These are phyloP conservation scores for Phytopythium ostracodes DNA, from an alignment of 352 stramenopile genomes.

Conservation along the genomic window DNA sequence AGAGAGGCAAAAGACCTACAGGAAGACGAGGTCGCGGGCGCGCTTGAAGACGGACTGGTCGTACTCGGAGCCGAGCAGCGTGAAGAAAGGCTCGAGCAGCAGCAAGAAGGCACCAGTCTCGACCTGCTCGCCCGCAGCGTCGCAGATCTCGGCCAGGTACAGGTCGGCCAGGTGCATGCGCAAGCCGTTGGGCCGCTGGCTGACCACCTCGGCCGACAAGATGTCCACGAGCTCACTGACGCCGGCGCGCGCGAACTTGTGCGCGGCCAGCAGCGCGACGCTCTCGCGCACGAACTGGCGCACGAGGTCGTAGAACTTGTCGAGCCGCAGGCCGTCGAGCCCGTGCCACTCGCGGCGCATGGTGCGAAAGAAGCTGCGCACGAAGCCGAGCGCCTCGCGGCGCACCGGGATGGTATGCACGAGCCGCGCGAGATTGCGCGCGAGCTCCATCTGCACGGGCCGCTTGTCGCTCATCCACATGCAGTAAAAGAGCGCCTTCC, in stretches of 20 bases:
- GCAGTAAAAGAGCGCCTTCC: constrained; percentile 88
- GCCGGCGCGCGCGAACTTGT: constrained; percentile 48
- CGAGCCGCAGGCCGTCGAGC: constrained; percentile 74
- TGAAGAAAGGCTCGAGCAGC: constrained; percentile 80
- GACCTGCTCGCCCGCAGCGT: constrained; percentile 43
- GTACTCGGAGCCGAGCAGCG: constrained; percentile 70
- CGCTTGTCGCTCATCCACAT: constrained; percentile 91
- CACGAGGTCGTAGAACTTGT: constrained; percentile 86
- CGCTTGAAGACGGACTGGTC: constrained; percentile 82
- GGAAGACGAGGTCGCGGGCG: constrained; percentile 70
- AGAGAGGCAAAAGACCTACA: constrained; percentile 6
- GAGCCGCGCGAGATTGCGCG: constrained; percentile 53
- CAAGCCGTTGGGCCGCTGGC: constrained; percentile 74
- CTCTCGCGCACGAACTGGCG: constrained; percentile 78
- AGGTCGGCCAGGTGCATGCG: constrained; percentile 77
- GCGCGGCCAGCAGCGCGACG: constrained; percentile 47
- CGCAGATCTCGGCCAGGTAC: constrained; percentile 64
- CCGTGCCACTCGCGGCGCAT: constrained; percentile 87
- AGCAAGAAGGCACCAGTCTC: constrained; percentile 60
- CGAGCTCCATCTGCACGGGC: constrained; percentile 72
- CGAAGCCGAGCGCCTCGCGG: constrained; percentile 52
- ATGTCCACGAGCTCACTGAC: constrained; percentile 57
- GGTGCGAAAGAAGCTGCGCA: constrained; percentile 80
- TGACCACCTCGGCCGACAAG: constrained; percentile 67
- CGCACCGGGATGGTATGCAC: constrained; percentile 52